Base-by-base conservation (phyloP, 148 eudicot species). In the Rheum nobile region DNA sequence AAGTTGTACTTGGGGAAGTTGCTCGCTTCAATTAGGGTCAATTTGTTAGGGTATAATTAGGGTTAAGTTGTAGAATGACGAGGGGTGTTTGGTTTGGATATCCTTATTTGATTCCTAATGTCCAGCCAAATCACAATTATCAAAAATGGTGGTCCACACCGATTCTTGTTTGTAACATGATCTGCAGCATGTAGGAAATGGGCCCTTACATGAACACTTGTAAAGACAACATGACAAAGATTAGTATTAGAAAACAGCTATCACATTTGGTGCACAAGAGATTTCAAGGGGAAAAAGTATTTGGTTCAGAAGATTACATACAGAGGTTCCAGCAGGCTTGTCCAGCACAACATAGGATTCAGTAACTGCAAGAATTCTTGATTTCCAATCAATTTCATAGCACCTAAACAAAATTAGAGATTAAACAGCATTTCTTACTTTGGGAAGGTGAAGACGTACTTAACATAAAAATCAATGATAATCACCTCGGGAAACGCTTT, bases 311-410 rank as follows among this genome's bases (percentile, higher is more conserved):
- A 47, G 61, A 76, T 76, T 38, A 87, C 97, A 55, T 88, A 95
- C 99, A 54, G 99, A 90, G 77, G 96, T 95, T 74, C 99, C 99
- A 50, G 99, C 89, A 73, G 99, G 99, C 78, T 92, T 95, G 80
- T 95, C 93, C 70, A 95, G 85, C 77, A 95, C 92, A 74, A 95
- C 96, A 71, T 90, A 95, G 78, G 87, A 83, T 54, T 92, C 89
- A 28, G 92, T 78, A 38, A 92, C 96, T 38, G 96, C 90, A 69
- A 95, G 74, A 71, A 92, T 84, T 82, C 99, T 85, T 35, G 99
- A 88, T 78, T 68, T 90, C 99, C 99, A 95, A 78, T 95, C 99
- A 83, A 92, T 85, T 77, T 95, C 97, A 74, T 95, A 95, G 82
- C 99, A 95, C 87, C 98, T 95, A 84, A 70, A 50, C 29, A 76